Conservation (phyloP, 805 yeast genomes). For the Candida incommunis region DNA sequence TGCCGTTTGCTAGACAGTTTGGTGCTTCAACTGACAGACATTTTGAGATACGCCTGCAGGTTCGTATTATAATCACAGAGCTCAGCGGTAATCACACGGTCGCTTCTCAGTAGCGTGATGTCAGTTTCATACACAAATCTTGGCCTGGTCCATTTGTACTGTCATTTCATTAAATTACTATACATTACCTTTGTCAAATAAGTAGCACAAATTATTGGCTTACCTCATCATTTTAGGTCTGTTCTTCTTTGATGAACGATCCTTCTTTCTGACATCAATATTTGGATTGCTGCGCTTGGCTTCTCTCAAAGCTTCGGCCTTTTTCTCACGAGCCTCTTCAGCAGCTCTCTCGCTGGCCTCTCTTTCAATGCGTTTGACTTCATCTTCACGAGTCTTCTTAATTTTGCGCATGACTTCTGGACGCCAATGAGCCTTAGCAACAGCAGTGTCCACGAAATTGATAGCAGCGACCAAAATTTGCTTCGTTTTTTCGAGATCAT, state of each 20-base stretch:
- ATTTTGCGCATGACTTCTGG: constrained; percentile 68
- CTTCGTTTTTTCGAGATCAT: constrained; percentile 36
- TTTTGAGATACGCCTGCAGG: no score
- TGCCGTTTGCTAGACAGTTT: no score
- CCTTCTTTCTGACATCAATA: constrained; percentile 70
- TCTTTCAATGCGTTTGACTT: constrained; percentile 55
- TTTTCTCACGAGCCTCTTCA: constrained; percentile 57
- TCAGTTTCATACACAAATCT: no score
- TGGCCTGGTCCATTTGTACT: no score
- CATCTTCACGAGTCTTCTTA: constrained; percentile 62
- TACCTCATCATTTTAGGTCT: constrained; percentile 7
- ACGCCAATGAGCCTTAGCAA: constrained; percentile 42
- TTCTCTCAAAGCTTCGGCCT: constrained; percentile 37
- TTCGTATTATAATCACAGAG: no score
- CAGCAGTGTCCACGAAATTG: constrained; percentile 42
- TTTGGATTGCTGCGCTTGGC: constrained; percentile 47
- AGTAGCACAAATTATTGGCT: no score
- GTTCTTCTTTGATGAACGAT: constrained; percentile 46
- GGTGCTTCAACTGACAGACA: no score
- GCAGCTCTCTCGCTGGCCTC: constrained; percentile 47
- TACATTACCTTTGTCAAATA: no score
- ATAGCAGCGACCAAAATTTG: constrained; percentile 42
- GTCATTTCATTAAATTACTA: no score
- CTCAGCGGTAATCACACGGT: no score
- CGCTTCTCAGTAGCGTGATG: no score